These are phyloP conservation scores for Kwoniella dejecticola DNA, from an alignment of 768 basidiomycete species.

Conservation along the genomic window DNA sequence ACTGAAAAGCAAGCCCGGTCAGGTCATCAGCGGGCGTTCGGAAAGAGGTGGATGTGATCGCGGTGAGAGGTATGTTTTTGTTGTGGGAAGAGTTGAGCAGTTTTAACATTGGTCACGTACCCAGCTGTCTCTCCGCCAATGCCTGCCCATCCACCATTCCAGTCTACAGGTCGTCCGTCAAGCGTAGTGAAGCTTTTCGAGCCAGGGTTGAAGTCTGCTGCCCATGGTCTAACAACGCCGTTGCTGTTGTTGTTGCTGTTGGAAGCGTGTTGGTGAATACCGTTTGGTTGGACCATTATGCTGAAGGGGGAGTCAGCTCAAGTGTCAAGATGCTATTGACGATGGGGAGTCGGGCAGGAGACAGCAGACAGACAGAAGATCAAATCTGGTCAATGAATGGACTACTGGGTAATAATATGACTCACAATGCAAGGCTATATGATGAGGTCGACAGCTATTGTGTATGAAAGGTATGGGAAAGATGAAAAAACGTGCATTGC, in stretches of 20 bases:
- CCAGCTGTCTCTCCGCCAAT: constrained; percentile 9
- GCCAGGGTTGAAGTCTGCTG: constrained; percentile 12
- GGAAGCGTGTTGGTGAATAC: neutral
- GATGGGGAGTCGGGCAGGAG: no score
- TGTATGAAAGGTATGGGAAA: no score
- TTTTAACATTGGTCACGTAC: no score
- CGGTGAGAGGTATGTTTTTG: neutral
- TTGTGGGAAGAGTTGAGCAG: neutral
- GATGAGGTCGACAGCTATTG: no score
- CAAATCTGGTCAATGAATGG: no score
- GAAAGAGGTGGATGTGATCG: no score
- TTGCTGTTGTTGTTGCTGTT: constrained; percentile 3
- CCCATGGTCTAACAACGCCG: constrained; percentile 13
- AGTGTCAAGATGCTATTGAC: neutral
- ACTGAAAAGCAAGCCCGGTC: neutral
- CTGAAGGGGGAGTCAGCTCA: neutral
- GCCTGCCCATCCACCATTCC: constrained; percentile 19
- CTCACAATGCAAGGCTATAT: no score
- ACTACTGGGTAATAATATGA: no score
- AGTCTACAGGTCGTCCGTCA: constrained; percentile 14
- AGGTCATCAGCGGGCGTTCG: no score
- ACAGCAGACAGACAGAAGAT: no score
- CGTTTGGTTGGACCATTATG: constrained; percentile 6
- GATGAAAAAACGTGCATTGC: no score
- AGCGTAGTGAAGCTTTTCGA: constrained; percentile 15